Percentiles rank a stretch among this genome's conserved stretches.
phyloP scores from a whole-genome alignment of 1,139 yeast genomes.

The Debaryomycetaceae sp. region DNA sequence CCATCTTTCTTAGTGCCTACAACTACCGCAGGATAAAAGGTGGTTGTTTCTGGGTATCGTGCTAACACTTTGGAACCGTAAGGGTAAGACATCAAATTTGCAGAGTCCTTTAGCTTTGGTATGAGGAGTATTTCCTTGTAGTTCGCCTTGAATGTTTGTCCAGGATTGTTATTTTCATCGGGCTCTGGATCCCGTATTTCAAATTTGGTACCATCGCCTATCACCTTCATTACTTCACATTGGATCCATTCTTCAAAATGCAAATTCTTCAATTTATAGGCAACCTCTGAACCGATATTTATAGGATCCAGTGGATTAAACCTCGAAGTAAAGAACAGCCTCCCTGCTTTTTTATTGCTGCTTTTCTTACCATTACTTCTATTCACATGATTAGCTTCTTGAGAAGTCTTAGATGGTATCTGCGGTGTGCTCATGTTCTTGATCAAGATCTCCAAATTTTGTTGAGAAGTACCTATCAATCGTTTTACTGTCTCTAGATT shows the following conservation, averaged over 20 bases:
- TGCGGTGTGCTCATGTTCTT: conserved; percentile 19
- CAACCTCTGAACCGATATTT: conserved; percentile 76
- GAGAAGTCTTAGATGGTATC: conserved; percentile 2
- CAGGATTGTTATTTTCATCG: conserved; percentile 87
- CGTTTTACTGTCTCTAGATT: conserved; percentile 57
- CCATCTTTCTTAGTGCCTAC: conserved; percentile 76
- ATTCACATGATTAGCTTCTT: conserved; percentile 8
- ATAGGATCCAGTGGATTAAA: conserved; percentile 63
- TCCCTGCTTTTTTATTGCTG: conserved; percentile 31
- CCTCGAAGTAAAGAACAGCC: conserved; percentile 40
- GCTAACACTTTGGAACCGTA: conserved; percentile 84
- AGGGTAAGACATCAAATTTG: conserved; percentile 56
- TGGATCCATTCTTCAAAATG: conserved; percentile 93
- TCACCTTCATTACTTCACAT: conserved; percentile 78
- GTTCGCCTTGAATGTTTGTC: conserved; percentile 79
- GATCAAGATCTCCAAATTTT: conserved; percentile 34
- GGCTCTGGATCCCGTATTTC: conserved; percentile 98
- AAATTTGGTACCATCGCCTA: conserved; percentile 71
- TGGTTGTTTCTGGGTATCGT: conserved; percentile 95
- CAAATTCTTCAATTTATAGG: conserved; percentile 69
- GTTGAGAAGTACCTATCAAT: conserved; percentile 38
- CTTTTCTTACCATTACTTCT: conserved; percentile 18
- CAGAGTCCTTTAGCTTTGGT: conserved; percentile 47
- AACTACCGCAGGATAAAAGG: conserved; percentile 93
- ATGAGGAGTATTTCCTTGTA: conserved; percentile 78